Conservation (phyloP, 75 land plant genomes). For the Cryptomeria japonica region DNA sequence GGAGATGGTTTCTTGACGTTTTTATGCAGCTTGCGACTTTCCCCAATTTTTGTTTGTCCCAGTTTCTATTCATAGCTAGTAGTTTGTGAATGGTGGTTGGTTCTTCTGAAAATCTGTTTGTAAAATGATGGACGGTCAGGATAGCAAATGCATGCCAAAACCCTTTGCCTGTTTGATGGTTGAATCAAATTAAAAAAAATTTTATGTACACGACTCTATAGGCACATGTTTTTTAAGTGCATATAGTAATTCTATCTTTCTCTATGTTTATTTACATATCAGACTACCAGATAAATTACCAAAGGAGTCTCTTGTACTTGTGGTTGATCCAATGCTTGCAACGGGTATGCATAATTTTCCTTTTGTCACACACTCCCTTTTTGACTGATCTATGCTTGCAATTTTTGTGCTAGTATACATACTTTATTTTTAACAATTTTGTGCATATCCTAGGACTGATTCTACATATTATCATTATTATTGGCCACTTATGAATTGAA, state of each 20-base stretch:
- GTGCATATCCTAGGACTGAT: not conserved
- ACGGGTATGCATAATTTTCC: conserved; percentile 57
- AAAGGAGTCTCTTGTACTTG: conserved; percentile 74
- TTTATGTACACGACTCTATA: not conserved
- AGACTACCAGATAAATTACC: conserved; percentile 93
- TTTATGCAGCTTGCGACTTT: not conserved
- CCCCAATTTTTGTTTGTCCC: not conserved
- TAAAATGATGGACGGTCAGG: not conserved
- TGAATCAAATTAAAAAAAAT: too few species aligned
- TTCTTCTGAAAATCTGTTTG: not conserved
- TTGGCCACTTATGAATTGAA: not conserved
- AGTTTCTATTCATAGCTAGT: not conserved
- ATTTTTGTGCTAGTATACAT: not conserved
- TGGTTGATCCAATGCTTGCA: conserved; percentile 99
- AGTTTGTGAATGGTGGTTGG: not conserved
- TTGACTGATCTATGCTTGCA: not conserved
- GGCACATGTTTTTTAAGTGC: not conserved
- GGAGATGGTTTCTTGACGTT: not conserved
- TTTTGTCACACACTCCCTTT: not conserved
- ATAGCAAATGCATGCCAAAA: not conserved
- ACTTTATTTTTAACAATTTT: not conserved
- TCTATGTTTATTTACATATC: conserved; percentile 15
- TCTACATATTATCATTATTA: not conserved
- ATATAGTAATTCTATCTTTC: not conserved
- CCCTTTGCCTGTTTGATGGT: not conserved